Conservation (phyloP, 306 rosid species). For the Quercus parvula region DNA sequence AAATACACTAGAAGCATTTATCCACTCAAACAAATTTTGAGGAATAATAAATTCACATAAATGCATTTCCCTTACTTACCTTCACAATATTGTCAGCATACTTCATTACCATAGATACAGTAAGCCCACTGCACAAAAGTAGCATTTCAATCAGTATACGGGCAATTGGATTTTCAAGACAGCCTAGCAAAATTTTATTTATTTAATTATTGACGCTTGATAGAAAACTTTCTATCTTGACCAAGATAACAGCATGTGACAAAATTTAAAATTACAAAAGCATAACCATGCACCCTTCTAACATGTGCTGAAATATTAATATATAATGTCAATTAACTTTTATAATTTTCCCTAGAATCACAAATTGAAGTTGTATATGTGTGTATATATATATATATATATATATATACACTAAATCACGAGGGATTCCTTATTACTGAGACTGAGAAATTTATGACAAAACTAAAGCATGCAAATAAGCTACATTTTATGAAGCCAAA, state of each 20-base stretch:
- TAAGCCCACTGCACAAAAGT: slow-evolving; percentile 73
- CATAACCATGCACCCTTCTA: not conserved
- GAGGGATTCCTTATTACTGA: slow-evolving; percentile 9
- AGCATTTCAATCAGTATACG: not conserved
- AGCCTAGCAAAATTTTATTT: not conserved
- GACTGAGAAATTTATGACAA: slow-evolving; percentile 1
- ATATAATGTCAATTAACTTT: not conserved
- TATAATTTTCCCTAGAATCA: not conserved
- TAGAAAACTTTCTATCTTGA: not conserved
- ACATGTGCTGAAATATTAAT: not conserved
- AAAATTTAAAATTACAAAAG: not conserved
- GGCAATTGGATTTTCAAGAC: not conserved
- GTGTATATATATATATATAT: too few species aligned
- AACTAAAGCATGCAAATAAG: slow-evolving; percentile 12
- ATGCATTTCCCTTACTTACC: slow-evolving; percentile 46
- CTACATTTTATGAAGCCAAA: slow-evolving; percentile 3
- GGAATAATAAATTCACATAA: slow-evolving; percentile 2
- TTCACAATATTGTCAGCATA: slow-evolving; percentile 97
- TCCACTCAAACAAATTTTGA: too few species aligned
- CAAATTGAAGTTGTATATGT: not conserved
- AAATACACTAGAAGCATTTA: too few species aligned
- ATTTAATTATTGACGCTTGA: not conserved
- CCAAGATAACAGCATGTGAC: not conserved
- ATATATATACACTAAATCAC: not conserved
- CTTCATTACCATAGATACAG: slow-evolving; percentile 98